phyloP scores from a whole-genome alignment of 345 rosid genomes.

The Lepidium africanum region DNA sequence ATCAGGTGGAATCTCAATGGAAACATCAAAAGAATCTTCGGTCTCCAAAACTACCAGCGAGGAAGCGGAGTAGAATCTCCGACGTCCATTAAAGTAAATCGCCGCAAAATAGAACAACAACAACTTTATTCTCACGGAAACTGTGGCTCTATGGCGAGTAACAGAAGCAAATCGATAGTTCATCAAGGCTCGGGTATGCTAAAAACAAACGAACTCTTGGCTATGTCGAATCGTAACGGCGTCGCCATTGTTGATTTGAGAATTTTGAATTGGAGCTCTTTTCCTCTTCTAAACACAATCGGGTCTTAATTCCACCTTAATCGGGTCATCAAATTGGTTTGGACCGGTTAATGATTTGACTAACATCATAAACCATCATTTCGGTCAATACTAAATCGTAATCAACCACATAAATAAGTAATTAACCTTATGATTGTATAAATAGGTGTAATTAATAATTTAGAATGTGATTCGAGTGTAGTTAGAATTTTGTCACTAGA shows the following conservation, averaged over 20 bases:
- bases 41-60: slow-evolving; percentile 38
- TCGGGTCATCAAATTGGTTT: too few relatives aligned
- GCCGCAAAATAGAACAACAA: slow-evolving; percentile 14
- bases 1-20: slow-evolving; percentile 54
- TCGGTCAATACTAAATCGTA: too few relatives aligned
- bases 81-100: slow-evolving; percentile 22
- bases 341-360: too few relatives aligned
- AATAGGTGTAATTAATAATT: too few relatives aligned
- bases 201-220: slow-evolving; percentile 43
- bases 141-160: slow-evolving; percentile 14
- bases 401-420: too few relatives aligned
- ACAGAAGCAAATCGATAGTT: slow-evolving; percentile 32
- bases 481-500: too few relatives aligned
- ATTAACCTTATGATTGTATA: too few relatives aligned
- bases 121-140: slow-evolving; percentile 27
- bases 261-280: background rate
- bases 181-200: slow-evolving; percentile 22
- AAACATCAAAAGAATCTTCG: slow-evolving; percentile 45
- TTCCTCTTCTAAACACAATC: too few relatives aligned
- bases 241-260: slow-evolving; percentile 38
- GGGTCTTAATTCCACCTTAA: too few relatives aligned
- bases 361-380: too few relatives aligned
- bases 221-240: slow-evolving; percentile 35
- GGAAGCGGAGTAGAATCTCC: slow-evolving; percentile 40
- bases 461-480: too few relatives aligned